phyloP scores from a whole-genome alignment of 352 stramenopile species.

The Pythium rhizo-oryzae region DNA sequence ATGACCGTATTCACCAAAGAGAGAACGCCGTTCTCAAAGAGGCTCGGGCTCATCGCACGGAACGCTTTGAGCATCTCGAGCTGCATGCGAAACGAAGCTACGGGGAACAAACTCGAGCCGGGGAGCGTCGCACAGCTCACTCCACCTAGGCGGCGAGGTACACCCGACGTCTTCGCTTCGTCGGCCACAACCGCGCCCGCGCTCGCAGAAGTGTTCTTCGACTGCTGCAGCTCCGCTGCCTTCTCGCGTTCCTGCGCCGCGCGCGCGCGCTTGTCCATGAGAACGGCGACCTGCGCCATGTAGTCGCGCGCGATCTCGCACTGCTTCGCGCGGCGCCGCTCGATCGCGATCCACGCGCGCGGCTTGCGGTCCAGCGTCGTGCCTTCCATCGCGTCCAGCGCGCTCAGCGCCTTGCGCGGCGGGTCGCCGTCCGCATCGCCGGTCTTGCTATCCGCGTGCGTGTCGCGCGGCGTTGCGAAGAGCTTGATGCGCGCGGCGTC shows the following conservation, averaged over 20 bases:
- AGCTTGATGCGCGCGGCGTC: constrained; percentile 62
- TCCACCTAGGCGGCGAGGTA: not conserved
- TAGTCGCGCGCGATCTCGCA: constrained; percentile 32
- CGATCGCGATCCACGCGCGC: constrained; percentile 7
- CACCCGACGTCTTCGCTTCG: not conserved
- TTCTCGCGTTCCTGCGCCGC: not conserved
- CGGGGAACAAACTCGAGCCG: constrained; percentile 39
- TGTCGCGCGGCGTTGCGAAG: constrained; percentile 28
- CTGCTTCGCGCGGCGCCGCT: constrained; percentile 21
- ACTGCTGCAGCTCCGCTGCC: not conserved
- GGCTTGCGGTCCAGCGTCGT: constrained; percentile 18
- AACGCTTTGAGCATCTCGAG: constrained; percentile 72
- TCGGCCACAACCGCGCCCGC: not conserved
- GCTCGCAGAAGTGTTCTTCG: not conserved
- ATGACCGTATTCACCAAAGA: constrained; percentile 56
- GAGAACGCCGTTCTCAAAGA: constrained; percentile 60
- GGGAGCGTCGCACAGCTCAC: not conserved
- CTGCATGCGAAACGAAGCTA: constrained; percentile 64
- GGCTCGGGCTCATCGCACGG: constrained; percentile 33
- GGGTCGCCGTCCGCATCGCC: not conserved
- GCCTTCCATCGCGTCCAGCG: constrained; percentile 18
- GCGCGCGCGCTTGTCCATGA: constrained; percentile 9
- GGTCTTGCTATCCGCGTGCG: not conserved
- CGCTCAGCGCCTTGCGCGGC: constrained; percentile 10
- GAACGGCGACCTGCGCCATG: constrained; percentile 1